phyloP scores from a whole-genome alignment of 2,329 filamentous ascomycete genomes.

The Cordyceps cicadae region DNA sequence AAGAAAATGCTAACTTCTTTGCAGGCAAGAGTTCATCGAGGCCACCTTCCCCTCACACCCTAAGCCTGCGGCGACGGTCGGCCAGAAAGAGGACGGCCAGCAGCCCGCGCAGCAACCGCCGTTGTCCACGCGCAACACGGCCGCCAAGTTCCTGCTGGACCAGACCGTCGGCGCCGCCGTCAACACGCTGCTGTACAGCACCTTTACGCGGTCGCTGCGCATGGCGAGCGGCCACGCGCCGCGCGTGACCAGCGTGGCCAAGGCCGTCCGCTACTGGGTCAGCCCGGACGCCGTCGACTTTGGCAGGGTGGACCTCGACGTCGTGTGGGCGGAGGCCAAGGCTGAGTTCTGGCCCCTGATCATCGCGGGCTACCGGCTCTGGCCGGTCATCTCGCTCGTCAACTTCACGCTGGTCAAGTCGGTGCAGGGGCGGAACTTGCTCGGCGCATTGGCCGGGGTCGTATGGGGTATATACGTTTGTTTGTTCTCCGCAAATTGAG shows the following conservation, averaged over 20 bases:
- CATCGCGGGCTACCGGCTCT: conserved; percentile 58
- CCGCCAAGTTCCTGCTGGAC: conserved; percentile 60
- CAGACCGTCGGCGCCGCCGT: conserved; percentile 57
- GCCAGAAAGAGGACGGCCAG: conserved; percentile 28
- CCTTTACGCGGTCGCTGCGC: conserved; percentile 50
- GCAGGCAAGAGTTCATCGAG: conserved; percentile 69
- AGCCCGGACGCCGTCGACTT: conserved; percentile 36
- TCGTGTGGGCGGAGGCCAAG: conserved; percentile 35
- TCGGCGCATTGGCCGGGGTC: conserved; percentile 64
- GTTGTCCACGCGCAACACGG: conserved; percentile 55
- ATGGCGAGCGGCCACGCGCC: conserved; percentile 37
- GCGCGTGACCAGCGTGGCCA: conserved; percentile 28
- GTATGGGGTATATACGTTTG: conserved; percentile 71
- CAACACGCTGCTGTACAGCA: conserved; percentile 58
- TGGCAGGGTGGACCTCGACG: conserved; percentile 34
- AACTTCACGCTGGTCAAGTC: conserved; percentile 63
- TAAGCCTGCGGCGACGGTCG: conserved; percentile 26
- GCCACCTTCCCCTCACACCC: conserved; percentile 60
- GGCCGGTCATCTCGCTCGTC: conserved; percentile 60
- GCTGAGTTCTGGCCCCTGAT: conserved; percentile 58
- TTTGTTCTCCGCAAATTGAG: conserved; percentile 39
- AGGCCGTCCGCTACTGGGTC: conserved; percentile 27
- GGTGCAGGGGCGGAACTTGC: conserved; percentile 60
- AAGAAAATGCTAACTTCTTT: not conserved
- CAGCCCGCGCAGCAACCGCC: conserved; percentile 32